A percentile compares a stretch with the other conserved stretches of the same genome.
These are phyloP conservation scores for Canna indica DNA, from an alignment of 176 grass and related monocot species.

Conservation along the genomic window DNA sequence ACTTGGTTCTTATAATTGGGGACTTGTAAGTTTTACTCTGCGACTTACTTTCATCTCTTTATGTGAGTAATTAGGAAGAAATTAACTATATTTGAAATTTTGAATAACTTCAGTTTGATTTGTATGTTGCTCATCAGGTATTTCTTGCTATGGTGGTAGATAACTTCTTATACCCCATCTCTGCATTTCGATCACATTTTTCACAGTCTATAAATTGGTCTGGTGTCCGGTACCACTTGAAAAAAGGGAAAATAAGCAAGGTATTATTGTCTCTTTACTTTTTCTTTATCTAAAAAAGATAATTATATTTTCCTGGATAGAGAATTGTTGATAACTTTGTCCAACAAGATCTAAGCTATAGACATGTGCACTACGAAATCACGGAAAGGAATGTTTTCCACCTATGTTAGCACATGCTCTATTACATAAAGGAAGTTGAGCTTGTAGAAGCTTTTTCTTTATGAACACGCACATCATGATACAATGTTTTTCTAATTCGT, in stretches of 20 bases:
- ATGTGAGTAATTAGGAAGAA: not conserved
- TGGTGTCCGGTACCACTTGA: slow-evolving; percentile 91
- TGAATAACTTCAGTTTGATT: not conserved
- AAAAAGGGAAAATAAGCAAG: slow-evolving; percentile 92
- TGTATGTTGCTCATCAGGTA: slow-evolving; percentile 31
- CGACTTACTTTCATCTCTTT: not conserved
- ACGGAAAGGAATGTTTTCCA: not conserved
- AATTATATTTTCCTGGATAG: not conserved
- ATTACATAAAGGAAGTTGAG: not conserved
- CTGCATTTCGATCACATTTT: slow-evolving; percentile 76
- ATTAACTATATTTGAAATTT: not conserved
- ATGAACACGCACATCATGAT: no score
- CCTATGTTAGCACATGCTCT: not conserved
- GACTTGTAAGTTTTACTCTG: slow-evolving; percentile 59
- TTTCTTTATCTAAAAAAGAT: not conserved
- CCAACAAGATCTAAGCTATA: not conserved
- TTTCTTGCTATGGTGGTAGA: slow-evolving; percentile 90
- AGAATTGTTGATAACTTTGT: not conserved
- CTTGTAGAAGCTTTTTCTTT: not conserved
- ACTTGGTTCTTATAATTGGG: slow-evolving; percentile 88
- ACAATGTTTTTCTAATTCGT: no score
- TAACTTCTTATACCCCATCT: slow-evolving; percentile 90
- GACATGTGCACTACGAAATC: not conserved
- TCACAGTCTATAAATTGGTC: slow-evolving; percentile 98
- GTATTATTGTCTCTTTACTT: slow-evolving; percentile 16